Conservation (phyloP, 148 eudicot species). For the Selenicereus undatus region DNA sequence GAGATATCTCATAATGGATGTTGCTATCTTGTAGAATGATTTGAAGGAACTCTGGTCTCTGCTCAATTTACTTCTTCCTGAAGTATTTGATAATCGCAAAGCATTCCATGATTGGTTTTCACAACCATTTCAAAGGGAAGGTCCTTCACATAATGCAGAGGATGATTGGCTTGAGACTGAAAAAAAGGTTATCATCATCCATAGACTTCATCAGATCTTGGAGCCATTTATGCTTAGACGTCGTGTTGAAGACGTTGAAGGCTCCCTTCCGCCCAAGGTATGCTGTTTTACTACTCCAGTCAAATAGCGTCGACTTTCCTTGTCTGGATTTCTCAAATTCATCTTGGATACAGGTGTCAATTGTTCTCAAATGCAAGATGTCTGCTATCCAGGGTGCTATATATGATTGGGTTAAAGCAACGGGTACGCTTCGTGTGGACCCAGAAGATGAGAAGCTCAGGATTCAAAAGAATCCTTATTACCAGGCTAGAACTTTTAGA, state of each 20-base stretch:
- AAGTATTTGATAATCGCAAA: constrained; percentile 97
- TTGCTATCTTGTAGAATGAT: constrained; percentile 66
- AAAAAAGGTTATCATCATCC: constrained; percentile 94
- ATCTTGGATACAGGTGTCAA: constrained; percentile 62
- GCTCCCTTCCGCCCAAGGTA: constrained; percentile 99
- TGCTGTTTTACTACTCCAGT: constrained; percentile 4
- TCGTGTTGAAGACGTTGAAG: constrained; percentile 99
- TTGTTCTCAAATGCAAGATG: constrained; percentile 89
- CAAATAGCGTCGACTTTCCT: neutral
- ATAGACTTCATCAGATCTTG: constrained; percentile 93
- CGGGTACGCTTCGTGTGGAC: constrained; percentile 92
- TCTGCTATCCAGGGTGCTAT: constrained; percentile 85
- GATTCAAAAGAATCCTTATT: constrained; percentile 59
- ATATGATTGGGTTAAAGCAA: constrained; percentile 94
- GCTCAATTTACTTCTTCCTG: constrained; percentile 95
- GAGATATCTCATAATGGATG: constrained; percentile 4
- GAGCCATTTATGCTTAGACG: constrained; percentile 99
- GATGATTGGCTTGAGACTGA: constrained; percentile 99
- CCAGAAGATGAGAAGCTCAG: constrained; percentile 88
- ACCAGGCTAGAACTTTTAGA: constrained; percentile 67
- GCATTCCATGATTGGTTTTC: constrained; percentile 99
- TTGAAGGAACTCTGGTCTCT: constrained; percentile 98
- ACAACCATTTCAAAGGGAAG: constrained; percentile 93
- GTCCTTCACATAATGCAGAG: constrained; percentile 63
- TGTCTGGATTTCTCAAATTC: constrained; percentile 29